Evolutionary conservation across 129 eudicot species (phyloP).

Genomic region (Saposhnikovia divaricata): DNA sequence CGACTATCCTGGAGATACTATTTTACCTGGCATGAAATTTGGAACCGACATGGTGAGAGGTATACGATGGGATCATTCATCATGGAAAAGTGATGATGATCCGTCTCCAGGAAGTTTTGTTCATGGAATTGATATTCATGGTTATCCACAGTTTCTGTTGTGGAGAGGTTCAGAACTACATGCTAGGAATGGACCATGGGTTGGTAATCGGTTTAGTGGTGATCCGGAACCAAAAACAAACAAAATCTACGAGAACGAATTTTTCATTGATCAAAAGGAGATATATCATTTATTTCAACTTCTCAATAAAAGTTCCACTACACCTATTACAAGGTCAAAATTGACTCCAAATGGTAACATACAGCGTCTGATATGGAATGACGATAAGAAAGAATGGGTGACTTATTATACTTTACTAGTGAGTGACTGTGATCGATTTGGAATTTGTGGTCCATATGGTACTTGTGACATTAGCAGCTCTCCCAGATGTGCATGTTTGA

Average conservation of each 20-base stretch:
- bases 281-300: not conserved
- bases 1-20: not conserved
- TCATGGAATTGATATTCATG: not conserved
- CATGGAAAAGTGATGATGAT: not conserved
- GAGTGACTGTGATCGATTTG: not conserved
- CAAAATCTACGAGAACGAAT: not conserved
- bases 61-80: not conserved
- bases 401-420: not conserved
- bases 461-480: conserved; percentile 2
- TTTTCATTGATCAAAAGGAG: not conserved
- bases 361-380: not conserved
- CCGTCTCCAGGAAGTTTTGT: not conserved
- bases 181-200: not conserved
- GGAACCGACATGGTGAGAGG: not conserved
- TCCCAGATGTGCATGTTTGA: not conserved
- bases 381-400: not conserved
- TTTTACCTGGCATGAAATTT: conserved; percentile 1
- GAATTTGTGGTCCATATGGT: not conserved
- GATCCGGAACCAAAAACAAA: not conserved
- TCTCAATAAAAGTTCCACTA: not conserved
- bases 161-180: conserved; percentile 4
- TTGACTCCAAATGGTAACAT: not conserved
- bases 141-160: not conserved
- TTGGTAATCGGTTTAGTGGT: not conserved
- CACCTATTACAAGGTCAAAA: not conserved